These are phyloP conservation scores for Hypsizygus marmoreus DNA, from an alignment of 768 basidiomycete species.

Conservation along the genomic window DNA sequence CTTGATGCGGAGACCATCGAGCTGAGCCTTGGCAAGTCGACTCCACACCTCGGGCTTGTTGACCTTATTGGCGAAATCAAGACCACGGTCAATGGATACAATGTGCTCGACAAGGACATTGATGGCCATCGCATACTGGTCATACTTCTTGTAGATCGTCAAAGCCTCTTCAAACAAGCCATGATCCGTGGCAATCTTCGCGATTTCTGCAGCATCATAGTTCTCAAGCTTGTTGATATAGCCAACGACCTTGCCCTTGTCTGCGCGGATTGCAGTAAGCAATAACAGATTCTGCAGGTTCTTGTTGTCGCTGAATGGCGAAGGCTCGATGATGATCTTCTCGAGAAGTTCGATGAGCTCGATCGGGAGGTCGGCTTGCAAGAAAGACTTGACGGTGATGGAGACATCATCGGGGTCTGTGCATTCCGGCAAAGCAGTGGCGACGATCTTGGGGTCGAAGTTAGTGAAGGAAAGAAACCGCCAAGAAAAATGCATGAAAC, in stretches of 20 bases:
- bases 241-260: slow-evolving; percentile 97
- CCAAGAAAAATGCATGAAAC: slow-evolving; percentile 11
- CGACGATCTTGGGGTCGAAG: slow-evolving; percentile 62
- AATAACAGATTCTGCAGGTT: slow-evolving; percentile 95
- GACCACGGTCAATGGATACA: slow-evolving; percentile 94
- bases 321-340: slow-evolving; percentile 97
- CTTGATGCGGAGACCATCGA: slow-evolving; percentile 97
- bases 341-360: slow-evolving; percentile 97
- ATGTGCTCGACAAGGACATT: slow-evolving; percentile 98
- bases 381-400: slow-evolving; percentile 97
- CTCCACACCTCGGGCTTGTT: slow-evolving; percentile 98
- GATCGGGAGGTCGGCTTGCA: slow-evolving; percentile 93
- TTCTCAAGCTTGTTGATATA: slow-evolving; percentile 98
- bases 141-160: slow-evolving; percentile 97
- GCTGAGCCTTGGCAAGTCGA: slow-evolving; percentile 95
- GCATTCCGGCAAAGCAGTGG: slow-evolving; percentile 94
- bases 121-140: slow-evolving; percentile 94
- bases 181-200: slow-evolving; percentile 95
- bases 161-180: slow-evolving; percentile 95
- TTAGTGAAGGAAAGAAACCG: not conserved
- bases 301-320: slow-evolving; percentile 96
- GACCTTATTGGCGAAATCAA: slow-evolving; percentile 95
- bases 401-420: slow-evolving; percentile 99
- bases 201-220: slow-evolving; percentile 93
- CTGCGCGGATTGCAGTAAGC: slow-evolving; percentile 94